These are phyloP conservation scores for Hansfordia pulvinata DNA, from an alignment of 2,329 filamentous ascomycete species.

Conservation along the genomic window DNA sequence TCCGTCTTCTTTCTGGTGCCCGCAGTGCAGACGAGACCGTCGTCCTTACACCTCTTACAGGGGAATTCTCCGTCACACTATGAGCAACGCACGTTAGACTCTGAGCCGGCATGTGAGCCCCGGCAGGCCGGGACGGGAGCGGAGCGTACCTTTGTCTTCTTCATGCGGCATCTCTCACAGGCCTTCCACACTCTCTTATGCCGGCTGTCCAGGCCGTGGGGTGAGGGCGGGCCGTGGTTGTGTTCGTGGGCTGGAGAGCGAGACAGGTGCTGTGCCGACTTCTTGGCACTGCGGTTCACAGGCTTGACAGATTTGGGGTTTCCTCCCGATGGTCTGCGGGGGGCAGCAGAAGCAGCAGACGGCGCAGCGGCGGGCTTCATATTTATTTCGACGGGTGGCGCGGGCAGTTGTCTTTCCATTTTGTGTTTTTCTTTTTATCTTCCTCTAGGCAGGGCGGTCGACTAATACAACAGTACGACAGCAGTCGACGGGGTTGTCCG, in stretches of 20 bases:
- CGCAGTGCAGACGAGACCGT: constrained; percentile 49
- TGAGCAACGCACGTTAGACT: constrained; percentile 6
- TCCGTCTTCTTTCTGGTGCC: constrained; percentile 54
- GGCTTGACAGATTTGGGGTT: constrained; percentile 33
- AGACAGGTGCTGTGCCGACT: constrained; percentile 26
- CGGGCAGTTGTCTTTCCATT: too few species aligned
- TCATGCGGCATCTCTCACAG: constrained; percentile 53
- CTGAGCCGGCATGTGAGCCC: constrained; percentile 1
- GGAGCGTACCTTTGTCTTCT: constrained; percentile 49
- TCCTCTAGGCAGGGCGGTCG: too few species aligned
- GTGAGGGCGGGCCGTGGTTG: constrained; percentile 22
- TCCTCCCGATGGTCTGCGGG: too few species aligned
- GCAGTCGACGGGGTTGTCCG: too few species aligned
- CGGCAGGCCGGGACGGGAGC: constrained; percentile 3
- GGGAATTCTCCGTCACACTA: constrained; percentile 54
- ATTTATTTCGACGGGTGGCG: too few species aligned
- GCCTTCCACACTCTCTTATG: constrained; percentile 56
- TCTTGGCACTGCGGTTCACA: constrained; percentile 36
- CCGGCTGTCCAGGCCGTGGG: constrained; percentile 34
- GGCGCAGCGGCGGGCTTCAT: too few species aligned
- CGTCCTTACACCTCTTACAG: constrained; percentile 53
- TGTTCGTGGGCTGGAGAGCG: constrained; percentile 23
- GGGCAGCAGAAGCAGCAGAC: too few species aligned
- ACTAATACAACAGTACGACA: too few species aligned
- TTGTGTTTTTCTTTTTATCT: too few species aligned